Evolutionary conservation across 1,284 basidiomycete species (phyloP), one percentile per base, ranked within the genome.

Genomic region (Peniophora sp.): DNA sequence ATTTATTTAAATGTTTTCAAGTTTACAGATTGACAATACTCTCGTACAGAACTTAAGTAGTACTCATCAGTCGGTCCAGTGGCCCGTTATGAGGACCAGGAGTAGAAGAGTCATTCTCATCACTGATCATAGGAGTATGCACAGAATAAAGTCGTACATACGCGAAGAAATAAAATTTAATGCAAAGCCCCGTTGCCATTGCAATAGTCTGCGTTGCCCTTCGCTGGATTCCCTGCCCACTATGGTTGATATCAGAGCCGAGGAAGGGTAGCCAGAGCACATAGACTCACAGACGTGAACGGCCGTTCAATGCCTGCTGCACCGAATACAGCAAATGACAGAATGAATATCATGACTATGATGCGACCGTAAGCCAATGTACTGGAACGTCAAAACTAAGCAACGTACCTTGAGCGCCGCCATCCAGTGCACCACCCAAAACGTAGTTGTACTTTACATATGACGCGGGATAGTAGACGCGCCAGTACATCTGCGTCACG

Each of bases 391-490:
- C n/a, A n/a, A n/a, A n/a, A n/a, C n/a, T n/a, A n/a, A n/a, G n/a
- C n/a, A n/a, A n/a, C n/a, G n/a, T n/a, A 32, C 27, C 27, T 59
- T 85, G 81, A 6, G 80, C 77, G 12, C 83, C 84, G 36, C 83
- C 84, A 58, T 86, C 84, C 38, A 84, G 64, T 2, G 80, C 83
- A 24, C 80, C 83, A 9, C 79, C 80, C 1, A 85, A 65, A 50
- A 88, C 72, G 59, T 83, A 86, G 64, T 85, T 86, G 66, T 84
- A 84, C 61, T 81, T 78, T 59, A 73, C 65, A 63, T 79, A 83
- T 72, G 70, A 60, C 14, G 19, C 60, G 2, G 81, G 81, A 54
- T 81, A 74, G 51, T 77, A 74, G 45, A 65, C 69, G 48, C 81
- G 67, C 38, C 38, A 41, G n/a, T 5, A 83, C 2, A 77, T 60